A percentile compares a stretch with the other conserved stretches of the same genome.
phyloP scores from a whole-genome alignment of 2,329 filamentous ascomycete species.

The Ophiocordyceps camponoti-saundersi region DNA sequence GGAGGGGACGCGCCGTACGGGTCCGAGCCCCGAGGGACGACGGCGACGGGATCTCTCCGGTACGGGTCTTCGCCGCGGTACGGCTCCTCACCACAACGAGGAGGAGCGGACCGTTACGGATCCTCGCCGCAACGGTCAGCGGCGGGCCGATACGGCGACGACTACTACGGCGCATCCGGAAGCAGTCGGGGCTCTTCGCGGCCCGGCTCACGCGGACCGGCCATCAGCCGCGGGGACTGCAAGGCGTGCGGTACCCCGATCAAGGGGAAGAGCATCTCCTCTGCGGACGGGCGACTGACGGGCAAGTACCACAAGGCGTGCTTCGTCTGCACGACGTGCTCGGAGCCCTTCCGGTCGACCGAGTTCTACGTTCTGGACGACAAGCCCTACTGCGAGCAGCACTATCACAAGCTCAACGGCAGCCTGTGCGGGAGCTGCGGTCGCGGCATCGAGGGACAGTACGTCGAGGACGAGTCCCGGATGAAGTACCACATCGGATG shows the following conservation, averaged over 20 bases:
- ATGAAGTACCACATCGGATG: slow-evolving; percentile 79
- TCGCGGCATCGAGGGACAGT: slow-evolving; percentile 81
- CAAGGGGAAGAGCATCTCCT: slow-evolving; percentile 81
- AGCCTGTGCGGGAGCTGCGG: slow-evolving; percentile 70
- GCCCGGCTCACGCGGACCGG: not conserved
- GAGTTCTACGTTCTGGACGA: slow-evolving; percentile 89
- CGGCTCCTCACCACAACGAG: not conserved
- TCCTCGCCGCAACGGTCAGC: not conserved
- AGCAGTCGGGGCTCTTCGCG: not conserved
- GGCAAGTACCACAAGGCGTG: slow-evolving; percentile 91
- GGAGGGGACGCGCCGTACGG: not conserved
- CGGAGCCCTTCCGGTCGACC: slow-evolving; percentile 62
- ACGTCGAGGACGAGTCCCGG: slow-evolving; percentile 62
- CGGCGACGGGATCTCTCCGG: not conserved
- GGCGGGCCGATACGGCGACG: not conserved
- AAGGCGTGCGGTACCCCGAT: slow-evolving; percentile 68
- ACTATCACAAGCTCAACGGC: slow-evolving; percentile 84
- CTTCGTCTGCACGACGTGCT: slow-evolving; percentile 80
- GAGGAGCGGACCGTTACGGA: not conserved
- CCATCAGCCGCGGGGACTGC: slow-evolving; percentile 50
- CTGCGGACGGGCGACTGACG: slow-evolving; percentile 77
- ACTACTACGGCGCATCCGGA: not conserved
- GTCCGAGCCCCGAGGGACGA: not conserved
- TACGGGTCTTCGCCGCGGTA: not conserved
- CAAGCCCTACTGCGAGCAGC: slow-evolving; percentile 73